Conservation (phyloP, 1,284 basidiomycete species). For the Earliella scabrosa region DNA sequence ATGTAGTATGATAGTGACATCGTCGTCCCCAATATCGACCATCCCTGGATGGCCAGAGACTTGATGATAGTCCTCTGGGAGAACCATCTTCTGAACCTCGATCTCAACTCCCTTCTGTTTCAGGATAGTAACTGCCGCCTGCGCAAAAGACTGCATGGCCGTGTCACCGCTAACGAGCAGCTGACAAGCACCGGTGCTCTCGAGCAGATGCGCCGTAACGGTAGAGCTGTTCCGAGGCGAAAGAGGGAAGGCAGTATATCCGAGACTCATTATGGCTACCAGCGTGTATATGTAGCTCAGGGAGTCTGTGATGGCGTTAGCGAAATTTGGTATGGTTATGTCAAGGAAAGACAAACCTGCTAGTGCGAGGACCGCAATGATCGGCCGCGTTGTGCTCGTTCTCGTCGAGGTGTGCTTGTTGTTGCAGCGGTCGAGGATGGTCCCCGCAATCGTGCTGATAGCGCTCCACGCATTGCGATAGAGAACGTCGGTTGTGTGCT, state of each 20-base stretch:
- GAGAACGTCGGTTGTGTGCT: background rate
- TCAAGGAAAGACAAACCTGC: background rate
- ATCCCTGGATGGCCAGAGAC: background rate
- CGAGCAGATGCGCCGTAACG: conserved; percentile 21
- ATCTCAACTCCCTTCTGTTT: background rate
- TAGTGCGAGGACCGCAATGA: no score
- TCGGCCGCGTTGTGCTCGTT: no score
- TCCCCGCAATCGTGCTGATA: background rate
- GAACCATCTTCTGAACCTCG: conserved; percentile 12
- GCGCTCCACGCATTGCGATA: conserved; percentile 5
- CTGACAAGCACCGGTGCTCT: background rate
- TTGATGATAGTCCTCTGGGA: background rate
- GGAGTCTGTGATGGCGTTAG: conserved; percentile 1
- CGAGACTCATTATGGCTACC: conserved; percentile 14
- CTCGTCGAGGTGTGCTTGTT: no score
- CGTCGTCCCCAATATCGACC: conserved; percentile 5
- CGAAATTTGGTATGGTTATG: background rate
- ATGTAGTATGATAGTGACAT: conserved; percentile 33
- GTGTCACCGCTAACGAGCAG: conserved; percentile 8
- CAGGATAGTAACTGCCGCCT: conserved; percentile 3
- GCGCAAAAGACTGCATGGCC: conserved; percentile 8
- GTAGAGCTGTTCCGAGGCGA: conserved; percentile 14
- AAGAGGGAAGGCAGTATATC: conserved; percentile 16
- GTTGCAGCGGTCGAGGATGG: background rate
- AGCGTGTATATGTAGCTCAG: conserved; percentile 9